Evolutionary conservation across 805 yeast species (phyloP).

Genomic region (Ogataea minuta): DNA sequence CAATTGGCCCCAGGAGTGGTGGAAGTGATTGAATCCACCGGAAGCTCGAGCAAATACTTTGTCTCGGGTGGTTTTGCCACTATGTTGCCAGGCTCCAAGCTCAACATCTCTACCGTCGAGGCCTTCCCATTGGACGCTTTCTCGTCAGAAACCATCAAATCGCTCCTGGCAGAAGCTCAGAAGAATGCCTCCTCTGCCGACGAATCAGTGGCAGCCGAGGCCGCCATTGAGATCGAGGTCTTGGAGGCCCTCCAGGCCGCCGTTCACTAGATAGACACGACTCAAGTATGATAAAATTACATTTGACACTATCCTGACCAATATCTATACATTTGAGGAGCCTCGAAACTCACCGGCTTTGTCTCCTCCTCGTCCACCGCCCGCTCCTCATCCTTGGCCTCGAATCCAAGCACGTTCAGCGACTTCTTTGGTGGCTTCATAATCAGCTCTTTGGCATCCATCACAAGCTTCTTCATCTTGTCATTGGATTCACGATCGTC

Average conservation of each 20-base stretch:
- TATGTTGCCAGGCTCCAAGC: constrained; percentile 89
- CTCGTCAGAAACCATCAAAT: constrained; percentile 73
- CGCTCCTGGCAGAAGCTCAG: constrained; percentile 88
- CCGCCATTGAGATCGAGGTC: constrained; percentile 92
- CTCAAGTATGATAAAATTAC: constrained; percentile 13
- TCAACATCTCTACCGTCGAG: constrained; percentile 91
- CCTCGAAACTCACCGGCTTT: constrained; percentile 57
- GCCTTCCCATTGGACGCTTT: constrained; percentile 90
- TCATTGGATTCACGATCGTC: constrained; percentile 7
- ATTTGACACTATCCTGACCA: constrained; percentile 49
- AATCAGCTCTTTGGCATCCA: constrained; percentile 30
- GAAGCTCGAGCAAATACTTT: constrained; percentile 75
- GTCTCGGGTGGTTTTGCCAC: constrained; percentile 96
- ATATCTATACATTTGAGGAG: constrained; percentile 62
- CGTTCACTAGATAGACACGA: constrained; percentile 32
- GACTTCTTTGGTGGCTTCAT: constrained; percentile 34
- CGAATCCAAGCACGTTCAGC: constrained; percentile 31
- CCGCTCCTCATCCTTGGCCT: constrained; percentile 22
- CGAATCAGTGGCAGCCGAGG: constrained; percentile 89
- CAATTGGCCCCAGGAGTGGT: constrained; percentile 95
- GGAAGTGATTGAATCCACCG: constrained; percentile 78
- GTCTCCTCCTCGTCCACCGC: constrained; percentile 35
- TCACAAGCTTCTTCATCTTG: constrained; percentile 23
- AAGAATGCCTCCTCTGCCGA: constrained; percentile 83
- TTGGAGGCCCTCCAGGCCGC: constrained; percentile 88